Evolutionary conservation across 176 grass and related monocot genomes (phyloP).

Genomic region (Hyparrhenia diplandra): DNA sequence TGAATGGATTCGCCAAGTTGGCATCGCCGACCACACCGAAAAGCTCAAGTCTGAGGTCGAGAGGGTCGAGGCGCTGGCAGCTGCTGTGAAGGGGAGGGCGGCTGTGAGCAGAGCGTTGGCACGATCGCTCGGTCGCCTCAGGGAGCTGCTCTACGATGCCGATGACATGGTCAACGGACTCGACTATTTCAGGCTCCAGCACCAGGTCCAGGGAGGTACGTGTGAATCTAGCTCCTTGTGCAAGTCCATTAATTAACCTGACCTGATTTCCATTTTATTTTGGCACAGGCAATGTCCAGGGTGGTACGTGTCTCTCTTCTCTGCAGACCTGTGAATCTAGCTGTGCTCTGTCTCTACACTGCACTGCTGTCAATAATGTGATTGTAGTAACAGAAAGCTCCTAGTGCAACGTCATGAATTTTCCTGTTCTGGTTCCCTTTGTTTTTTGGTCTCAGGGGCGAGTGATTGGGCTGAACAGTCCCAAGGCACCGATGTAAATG

Average conservation of each 20-base stretch:
- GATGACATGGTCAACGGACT: conserved; percentile 32
- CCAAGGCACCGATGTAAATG: background rate
- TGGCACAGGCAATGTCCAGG: too few species aligned
- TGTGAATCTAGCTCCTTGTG: too few species aligned
- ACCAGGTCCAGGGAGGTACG: conserved; percentile 25
- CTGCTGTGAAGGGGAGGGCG: too few species aligned
- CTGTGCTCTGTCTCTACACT: too few species aligned
- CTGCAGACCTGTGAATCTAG: too few species aligned
- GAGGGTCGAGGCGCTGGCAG: too few species aligned
- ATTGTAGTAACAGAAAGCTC: too few species aligned
- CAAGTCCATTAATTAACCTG: background rate
- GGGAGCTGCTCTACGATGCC: conserved; percentile 32
- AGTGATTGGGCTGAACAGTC: background rate
- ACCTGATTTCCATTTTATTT: background rate
- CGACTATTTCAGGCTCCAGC: conserved; percentile 29
- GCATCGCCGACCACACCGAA: too few species aligned
- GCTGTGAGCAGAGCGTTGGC: background rate
- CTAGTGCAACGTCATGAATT: background rate
- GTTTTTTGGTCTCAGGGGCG: background rate
- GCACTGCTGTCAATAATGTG: too few species aligned
- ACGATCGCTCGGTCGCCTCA: background rate
- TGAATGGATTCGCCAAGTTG: too few species aligned
- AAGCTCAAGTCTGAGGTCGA: too few species aligned
- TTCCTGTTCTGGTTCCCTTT: background rate
- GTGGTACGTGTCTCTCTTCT: too few species aligned